Evolutionary conservation across 169 alveolate genomes (phyloP).

Genomic region (Cryptosporidium parvum): DNA sequence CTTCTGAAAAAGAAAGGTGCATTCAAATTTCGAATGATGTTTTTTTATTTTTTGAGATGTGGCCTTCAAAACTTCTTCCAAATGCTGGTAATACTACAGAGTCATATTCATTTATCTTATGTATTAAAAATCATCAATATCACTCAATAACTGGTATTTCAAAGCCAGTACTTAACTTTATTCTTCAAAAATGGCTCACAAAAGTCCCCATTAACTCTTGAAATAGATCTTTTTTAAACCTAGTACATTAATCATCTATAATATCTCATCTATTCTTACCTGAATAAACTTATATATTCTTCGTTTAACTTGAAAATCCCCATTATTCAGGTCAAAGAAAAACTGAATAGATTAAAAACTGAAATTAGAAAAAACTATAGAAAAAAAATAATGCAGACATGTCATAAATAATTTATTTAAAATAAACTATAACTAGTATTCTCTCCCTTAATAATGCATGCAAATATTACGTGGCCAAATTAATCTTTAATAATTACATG

Average conservation of each 20-base stretch:
- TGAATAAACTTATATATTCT: no score
- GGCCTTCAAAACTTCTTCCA: slow-evolving; percentile 63
- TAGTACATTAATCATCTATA: no score
- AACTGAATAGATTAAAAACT: neutral
- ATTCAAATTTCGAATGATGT: slow-evolving; percentile 58
- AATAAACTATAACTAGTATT: slow-evolving; percentile 13
- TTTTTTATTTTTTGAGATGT: slow-evolving; percentile 40
- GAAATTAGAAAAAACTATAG: neutral
- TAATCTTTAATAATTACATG: neutral
- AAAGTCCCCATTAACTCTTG: slow-evolving; percentile 24
- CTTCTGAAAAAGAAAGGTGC: slow-evolving; percentile 22
- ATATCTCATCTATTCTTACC: neutral
- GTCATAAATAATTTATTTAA: slow-evolving; percentile 14
- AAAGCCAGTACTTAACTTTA: slow-evolving; percentile 31
- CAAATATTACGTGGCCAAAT: slow-evolving; percentile 2
- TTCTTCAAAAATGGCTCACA: slow-evolving; percentile 52
- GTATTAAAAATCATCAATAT: slow-evolving; percentile 35
- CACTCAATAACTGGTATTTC: slow-evolving; percentile 58
- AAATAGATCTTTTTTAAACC: neutral
- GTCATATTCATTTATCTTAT: slow-evolving; percentile 26
- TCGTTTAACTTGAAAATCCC: no score
- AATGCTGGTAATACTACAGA: slow-evolving; percentile 31
- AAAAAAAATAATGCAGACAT: neutral
- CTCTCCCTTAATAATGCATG: neutral
- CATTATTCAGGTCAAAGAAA: no score